Evolutionary conservation across 2,329 filamentous ascomycete species (phyloP).

Genomic region (Pseudocercospora vitis): DNA sequence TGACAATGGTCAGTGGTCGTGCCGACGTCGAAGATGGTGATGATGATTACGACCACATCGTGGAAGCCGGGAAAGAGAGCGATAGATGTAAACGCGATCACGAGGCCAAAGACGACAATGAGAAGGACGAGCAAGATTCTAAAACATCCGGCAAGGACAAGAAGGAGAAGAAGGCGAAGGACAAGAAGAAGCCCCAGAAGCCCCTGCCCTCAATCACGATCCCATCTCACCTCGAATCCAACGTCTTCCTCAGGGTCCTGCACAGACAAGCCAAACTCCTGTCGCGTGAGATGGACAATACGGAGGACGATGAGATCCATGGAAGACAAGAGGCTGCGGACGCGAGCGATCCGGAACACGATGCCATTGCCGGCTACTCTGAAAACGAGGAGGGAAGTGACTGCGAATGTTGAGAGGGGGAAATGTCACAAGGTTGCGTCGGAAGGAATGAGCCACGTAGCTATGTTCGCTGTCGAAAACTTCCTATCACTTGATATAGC

Average conservation of each 20-base stretch:
- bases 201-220: conserved; percentile 23
- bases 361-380: background rate
- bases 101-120: background rate
- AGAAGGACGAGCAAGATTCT: background rate
- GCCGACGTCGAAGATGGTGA: conserved; percentile 25
- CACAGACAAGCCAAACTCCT: conserved; percentile 26
- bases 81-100: conserved; percentile 15
- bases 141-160: background rate
- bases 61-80: conserved; percentile 17
- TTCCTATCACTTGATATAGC: too few species aligned
- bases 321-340: conserved; percentile 9
- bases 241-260: conserved; percentile 27
- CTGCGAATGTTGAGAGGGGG: background rate
- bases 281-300: conserved; percentile 31
- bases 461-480: too few species aligned
- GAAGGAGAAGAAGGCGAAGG: background rate
- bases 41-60: conserved; percentile 16
- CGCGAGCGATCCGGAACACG: background rate
- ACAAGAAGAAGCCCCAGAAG: conserved; percentile 9
- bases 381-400: background rate
- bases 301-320: conserved; percentile 23
- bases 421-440: too few species aligned
- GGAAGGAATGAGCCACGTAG: too few species aligned
- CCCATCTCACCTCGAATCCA: conserved; percentile 24
- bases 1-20: conserved; percentile 50